Evolutionary conservation across 148 eudicot genomes (phyloP).

Genomic region (Rhododendron ovatum): DNA sequence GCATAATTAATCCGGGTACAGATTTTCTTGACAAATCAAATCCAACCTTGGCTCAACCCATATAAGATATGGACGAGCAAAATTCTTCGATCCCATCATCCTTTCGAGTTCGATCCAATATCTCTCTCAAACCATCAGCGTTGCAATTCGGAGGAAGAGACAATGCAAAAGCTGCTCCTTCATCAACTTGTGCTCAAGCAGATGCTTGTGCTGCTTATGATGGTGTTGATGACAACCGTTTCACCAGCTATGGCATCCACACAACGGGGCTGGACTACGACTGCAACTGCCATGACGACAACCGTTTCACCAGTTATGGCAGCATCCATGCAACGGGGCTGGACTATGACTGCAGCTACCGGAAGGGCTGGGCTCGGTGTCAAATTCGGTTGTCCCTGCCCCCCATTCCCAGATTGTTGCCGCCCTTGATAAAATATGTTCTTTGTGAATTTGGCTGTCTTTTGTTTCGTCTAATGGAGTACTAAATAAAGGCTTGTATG

Average conservation of each 20-base stretch:
- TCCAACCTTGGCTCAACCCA: neutral
- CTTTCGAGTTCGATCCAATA: neutral
- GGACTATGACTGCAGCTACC: too few species aligned
- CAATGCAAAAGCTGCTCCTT: neutral
- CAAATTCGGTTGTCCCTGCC: neutral
- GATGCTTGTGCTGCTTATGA: neutral
- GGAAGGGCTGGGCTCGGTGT: neutral
- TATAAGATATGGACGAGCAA: too few species aligned
- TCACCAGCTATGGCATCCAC: too few species aligned
- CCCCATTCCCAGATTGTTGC: neutral
- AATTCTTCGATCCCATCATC: neutral
- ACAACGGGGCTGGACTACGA: too few species aligned
- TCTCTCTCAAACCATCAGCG: neutral
- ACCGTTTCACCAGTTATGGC: too few species aligned
- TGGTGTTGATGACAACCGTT: neutral
- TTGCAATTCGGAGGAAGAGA: neutral
- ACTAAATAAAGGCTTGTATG: neutral
- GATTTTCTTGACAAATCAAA: neutral
- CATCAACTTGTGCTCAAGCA: neutral
- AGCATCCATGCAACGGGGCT: too few species aligned
- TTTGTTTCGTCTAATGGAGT: neutral
- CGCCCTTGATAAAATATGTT: neutral
- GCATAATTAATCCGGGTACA: neutral
- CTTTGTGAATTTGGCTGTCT: neutral
- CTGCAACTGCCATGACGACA: too few species aligned